Conservation (phyloP, 2,329 filamentous ascomycete species). For the Pseudogymnoascus destructans region DNA sequence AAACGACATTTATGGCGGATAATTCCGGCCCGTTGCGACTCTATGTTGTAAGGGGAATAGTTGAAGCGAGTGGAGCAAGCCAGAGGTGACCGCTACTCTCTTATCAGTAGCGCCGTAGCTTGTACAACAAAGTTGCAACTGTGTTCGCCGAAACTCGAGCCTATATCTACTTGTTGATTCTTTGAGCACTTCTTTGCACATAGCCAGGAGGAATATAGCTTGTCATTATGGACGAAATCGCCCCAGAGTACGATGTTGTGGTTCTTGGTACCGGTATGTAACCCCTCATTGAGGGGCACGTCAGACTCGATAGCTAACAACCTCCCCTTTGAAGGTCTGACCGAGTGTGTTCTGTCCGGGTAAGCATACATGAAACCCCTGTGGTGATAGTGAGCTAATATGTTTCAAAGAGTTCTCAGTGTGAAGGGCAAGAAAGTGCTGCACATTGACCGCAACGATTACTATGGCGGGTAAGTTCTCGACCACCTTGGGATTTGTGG, state of each 20-base stretch:
- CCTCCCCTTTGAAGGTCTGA: slow-evolving; percentile 54
- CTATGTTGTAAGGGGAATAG: slow-evolving; percentile 8
- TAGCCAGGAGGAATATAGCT: neutral
- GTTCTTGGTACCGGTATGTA: slow-evolving; percentile 88
- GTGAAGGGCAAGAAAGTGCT: slow-evolving; percentile 99
- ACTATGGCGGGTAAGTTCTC: slow-evolving; percentile 80
- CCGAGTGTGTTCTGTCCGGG: slow-evolving; percentile 98
- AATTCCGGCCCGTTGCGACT: slow-evolving; percentile 7
- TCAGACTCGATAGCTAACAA: slow-evolving; percentile 22
- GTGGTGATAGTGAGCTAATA: slow-evolving; percentile 17
- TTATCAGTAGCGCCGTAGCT: slow-evolving; percentile 7
- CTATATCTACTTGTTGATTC: neutral
- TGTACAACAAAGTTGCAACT: slow-evolving; percentile 1
- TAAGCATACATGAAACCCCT: slow-evolving; percentile 32
- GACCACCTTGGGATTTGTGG: slow-evolving; percentile 11
- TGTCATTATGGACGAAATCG: slow-evolving; percentile 83
- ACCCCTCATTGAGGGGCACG: slow-evolving; percentile 27
- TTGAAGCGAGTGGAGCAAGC: slow-evolving; percentile 8
- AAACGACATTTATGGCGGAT: slow-evolving; percentile 2
- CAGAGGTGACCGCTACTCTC: slow-evolving; percentile 10
- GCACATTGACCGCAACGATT: slow-evolving; percentile 96
- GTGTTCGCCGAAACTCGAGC: slow-evolving; percentile 1
- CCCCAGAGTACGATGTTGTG: slow-evolving; percentile 95
- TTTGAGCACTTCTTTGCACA: neutral
- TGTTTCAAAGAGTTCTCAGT: slow-evolving; percentile 61